phyloP scores from a whole-genome alignment of 2,329 filamentous ascomycete species.

The Fusarium decemcellulare region DNA sequence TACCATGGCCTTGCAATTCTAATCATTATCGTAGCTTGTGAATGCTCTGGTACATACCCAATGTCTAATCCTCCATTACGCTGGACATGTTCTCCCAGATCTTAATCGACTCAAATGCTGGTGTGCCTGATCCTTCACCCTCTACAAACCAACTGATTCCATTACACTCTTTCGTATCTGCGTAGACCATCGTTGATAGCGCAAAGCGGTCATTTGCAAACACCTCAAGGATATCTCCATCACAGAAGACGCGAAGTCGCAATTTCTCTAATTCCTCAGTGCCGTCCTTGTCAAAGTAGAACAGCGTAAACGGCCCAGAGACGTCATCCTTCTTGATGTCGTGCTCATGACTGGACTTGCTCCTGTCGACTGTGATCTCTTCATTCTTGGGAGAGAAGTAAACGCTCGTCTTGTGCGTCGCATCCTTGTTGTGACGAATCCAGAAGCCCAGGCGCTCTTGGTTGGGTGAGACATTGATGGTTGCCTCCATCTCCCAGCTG shows the following conservation, averaged over 20 bases:
- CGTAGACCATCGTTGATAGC: slow-evolving; percentile 46
- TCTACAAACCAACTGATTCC: slow-evolving; percentile 47
- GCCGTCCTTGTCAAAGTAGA: slow-evolving; percentile 41
- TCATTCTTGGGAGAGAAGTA: slow-evolving; percentile 56
- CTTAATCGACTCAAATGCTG: slow-evolving; percentile 39
- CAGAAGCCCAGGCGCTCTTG: slow-evolving; percentile 38
- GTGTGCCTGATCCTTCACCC: not conserved
- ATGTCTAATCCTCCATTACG: slow-evolving; percentile 15
- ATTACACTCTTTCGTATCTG: slow-evolving; percentile 26
- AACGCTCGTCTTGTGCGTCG: slow-evolving; percentile 53
- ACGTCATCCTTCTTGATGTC: slow-evolving; percentile 54
- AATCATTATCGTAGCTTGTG: too few relatives aligned
- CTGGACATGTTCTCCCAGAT: slow-evolving; percentile 41
- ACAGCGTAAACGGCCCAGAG: slow-evolving; percentile 62
- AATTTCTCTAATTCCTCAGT: slow-evolving; percentile 40
- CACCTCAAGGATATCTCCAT: slow-evolving; percentile 44
- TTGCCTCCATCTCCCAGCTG: slow-evolving; percentile 46
- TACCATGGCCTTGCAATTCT: too few relatives aligned
- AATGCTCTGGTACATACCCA: not conserved
- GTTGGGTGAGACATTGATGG: slow-evolving; percentile 28
- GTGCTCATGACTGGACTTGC: slow-evolving; percentile 47
- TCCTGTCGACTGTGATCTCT: slow-evolving; percentile 56
- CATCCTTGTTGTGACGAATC: slow-evolving; percentile 46
- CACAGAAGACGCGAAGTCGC: slow-evolving; percentile 41
- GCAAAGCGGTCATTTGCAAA: slow-evolving; percentile 49